Evolutionary conservation across 805 yeast species (phyloP).

Genomic region (Candida yuanshanica): DNA sequence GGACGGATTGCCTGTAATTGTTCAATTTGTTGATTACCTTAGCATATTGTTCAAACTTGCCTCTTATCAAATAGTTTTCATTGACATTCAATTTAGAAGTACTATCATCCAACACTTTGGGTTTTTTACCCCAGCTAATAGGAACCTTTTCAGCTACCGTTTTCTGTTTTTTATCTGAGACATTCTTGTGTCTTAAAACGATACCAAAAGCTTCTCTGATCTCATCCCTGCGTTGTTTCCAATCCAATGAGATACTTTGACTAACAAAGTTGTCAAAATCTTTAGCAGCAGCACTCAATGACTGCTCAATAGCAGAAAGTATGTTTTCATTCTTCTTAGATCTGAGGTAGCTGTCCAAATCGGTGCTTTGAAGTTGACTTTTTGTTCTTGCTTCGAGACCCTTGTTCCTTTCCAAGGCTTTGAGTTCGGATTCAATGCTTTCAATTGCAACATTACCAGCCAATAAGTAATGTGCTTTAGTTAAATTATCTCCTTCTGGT

Average conservation of each 20-base stretch:
- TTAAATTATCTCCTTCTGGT: constrained; percentile 33
- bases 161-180: constrained; percentile 12
- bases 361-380: constrained; percentile 25
- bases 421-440: constrained; percentile 62
- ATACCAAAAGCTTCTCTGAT: constrained; percentile 69
- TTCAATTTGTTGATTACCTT: constrained; percentile 65
- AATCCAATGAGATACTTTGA: constrained; percentile 70
- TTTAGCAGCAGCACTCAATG: constrained; percentile 63
- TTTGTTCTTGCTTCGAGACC: constrained; percentile 24
- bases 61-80: constrained; percentile 34
- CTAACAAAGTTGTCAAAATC: constrained; percentile 79
- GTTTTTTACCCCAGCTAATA: constrained; percentile 27
- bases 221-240: constrained; percentile 74
- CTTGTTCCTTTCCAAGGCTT: constrained; percentile 29
- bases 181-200: constrained; percentile 28
- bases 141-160: constrained; percentile 3
- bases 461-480: constrained; percentile 80
- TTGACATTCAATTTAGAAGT: constrained; percentile 37
- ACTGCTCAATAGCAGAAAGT: constrained; percentile 74
- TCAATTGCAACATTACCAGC: constrained; percentile 90
- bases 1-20: constrained; percentile 52
- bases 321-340: constrained; percentile 79
- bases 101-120: constrained; percentile 25
- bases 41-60: constrained; percentile 71
- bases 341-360: constrained; percentile 58